Conservation (phyloP, 148 eudicot species). For the Bassia scoparia region DNA sequence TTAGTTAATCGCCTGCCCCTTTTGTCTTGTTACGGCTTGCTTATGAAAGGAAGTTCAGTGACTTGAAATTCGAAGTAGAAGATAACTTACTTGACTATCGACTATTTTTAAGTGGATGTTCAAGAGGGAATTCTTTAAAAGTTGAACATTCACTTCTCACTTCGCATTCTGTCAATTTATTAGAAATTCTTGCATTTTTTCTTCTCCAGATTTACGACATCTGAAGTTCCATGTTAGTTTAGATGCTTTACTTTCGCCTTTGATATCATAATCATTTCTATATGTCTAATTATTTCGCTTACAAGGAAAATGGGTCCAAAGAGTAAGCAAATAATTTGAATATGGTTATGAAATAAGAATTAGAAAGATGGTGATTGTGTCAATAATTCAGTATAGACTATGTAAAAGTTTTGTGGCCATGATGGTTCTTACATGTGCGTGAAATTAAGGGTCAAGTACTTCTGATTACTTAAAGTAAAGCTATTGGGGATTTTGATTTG, state of each 20-base stretch:
- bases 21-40: not conserved
- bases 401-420: no score
- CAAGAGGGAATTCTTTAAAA: not conserved
- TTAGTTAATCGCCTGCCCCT: not conserved
- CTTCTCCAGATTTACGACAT: not conserved
- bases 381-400: no score
- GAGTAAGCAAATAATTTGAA: no score
- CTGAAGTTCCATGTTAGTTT: not conserved
- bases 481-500: no score
- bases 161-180: not conserved
- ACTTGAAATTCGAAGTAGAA: not conserved
- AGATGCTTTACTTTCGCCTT: not conserved
- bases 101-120: no score
- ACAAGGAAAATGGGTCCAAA: not conserved
- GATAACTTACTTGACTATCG: not conserved
- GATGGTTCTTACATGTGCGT: no score
- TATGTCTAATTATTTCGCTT: not conserved
- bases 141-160: no score
- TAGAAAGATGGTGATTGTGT: no score
- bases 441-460: no score
- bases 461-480: no score
- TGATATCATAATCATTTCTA: not conserved
- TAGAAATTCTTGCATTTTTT: not conserved
- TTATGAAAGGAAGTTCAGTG: not conserved
- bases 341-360: no score